Percentiles rank a stretch among this genome's conserved stretches.
phyloP scores from a whole-genome alignment of 768 basidiomycete genomes.

The Pilatotrama ljubarskyi region DNA sequence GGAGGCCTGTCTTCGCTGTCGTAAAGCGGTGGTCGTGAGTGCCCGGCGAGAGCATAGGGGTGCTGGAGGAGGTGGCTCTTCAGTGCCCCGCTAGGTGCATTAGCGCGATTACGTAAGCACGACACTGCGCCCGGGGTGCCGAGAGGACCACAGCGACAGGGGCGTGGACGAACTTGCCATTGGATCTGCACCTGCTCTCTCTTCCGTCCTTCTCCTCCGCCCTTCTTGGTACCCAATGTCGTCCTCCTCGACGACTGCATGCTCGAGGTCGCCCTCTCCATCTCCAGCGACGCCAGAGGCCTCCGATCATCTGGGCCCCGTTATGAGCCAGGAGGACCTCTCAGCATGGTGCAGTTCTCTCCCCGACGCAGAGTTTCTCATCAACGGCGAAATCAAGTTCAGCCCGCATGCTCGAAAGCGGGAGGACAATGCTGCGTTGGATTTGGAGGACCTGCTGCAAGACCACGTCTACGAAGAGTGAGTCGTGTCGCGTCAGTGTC shows the following conservation, averaged over 20 bases:
- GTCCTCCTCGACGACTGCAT: constrained; percentile 54
- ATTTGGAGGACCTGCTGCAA: constrained; percentile 70
- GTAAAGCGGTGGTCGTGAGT: not conserved
- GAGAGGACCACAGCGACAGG: not conserved
- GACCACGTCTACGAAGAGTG: constrained; percentile 78
- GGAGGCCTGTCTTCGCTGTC: not conserved
- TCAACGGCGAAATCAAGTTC: constrained; percentile 38
- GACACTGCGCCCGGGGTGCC: not conserved
- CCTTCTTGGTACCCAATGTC: constrained; percentile 44
- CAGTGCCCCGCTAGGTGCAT: not conserved
- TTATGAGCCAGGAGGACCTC: constrained; percentile 53
- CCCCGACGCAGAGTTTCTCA: constrained; percentile 43
- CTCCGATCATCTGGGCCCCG: constrained; percentile 51
- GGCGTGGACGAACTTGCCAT: constrained; percentile 1
- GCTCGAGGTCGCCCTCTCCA: constrained; percentile 74
- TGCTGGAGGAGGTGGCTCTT: not conserved
- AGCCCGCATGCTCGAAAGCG: constrained; percentile 45
- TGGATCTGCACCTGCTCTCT: not conserved
- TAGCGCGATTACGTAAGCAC: constrained; percentile 1
- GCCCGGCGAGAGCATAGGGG: not conserved
- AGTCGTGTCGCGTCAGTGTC: constrained; percentile 31
- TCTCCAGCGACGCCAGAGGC: constrained; percentile 68
- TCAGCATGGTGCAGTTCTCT: constrained; percentile 60
- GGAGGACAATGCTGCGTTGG: constrained; percentile 46
- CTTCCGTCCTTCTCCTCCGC: constrained; percentile 6